These are phyloP conservation scores for Cutaneotrichosporon daszewskae DNA, from an alignment of 1,284 basidiomycete species.

Conservation along the genomic window DNA sequence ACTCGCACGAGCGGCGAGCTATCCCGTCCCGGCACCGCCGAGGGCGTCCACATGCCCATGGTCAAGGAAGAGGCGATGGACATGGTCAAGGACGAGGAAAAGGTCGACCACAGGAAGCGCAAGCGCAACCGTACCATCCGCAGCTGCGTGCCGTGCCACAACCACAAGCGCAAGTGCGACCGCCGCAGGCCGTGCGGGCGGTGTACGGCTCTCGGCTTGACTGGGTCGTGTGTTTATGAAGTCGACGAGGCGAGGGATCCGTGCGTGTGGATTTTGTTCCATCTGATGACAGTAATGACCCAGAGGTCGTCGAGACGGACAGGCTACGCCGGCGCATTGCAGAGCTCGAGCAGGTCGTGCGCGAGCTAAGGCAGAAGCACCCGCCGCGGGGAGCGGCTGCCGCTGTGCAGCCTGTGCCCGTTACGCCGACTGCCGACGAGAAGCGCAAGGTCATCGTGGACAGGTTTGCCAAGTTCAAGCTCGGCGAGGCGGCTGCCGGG, in stretches of 20 bases:
- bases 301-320: slow-evolving; percentile 72
- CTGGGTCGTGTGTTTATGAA: slow-evolving; percentile 85
- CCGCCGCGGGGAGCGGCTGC: slow-evolving; percentile 11
- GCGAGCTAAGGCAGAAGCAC: slow-evolving; percentile 54
- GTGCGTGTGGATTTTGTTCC: slow-evolving; percentile 49
- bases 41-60: background rate
- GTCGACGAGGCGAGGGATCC: slow-evolving; percentile 77
- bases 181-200: slow-evolving; percentile 64
- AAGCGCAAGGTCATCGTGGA: slow-evolving; percentile 43
- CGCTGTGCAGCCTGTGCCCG: slow-evolving; percentile 1
- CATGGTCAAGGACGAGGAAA: slow-evolving; percentile 22
- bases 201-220: slow-evolving; percentile 66
- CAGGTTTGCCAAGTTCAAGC: slow-evolving; percentile 42
- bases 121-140: slow-evolving; percentile 82
- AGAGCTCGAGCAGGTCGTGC: slow-evolving; percentile 79
- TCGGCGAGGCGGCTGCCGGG: slow-evolving; percentile 39
- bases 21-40: slow-evolving; percentile 2
- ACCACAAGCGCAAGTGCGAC: slow-evolving; percentile 72
- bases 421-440: slow-evolving; percentile 10
- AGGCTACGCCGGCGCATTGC: slow-evolving; percentile 76
- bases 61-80: background rate
- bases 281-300: slow-evolving; percentile 61
- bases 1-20: too few relatives aligned
- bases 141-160: slow-evolving; percentile 83
- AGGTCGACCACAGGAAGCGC: slow-evolving; percentile 54